phyloP scores from a whole-genome alignment of 2,329 filamentous ascomycete genomes.

The Colletotrichum paranaense region DNA sequence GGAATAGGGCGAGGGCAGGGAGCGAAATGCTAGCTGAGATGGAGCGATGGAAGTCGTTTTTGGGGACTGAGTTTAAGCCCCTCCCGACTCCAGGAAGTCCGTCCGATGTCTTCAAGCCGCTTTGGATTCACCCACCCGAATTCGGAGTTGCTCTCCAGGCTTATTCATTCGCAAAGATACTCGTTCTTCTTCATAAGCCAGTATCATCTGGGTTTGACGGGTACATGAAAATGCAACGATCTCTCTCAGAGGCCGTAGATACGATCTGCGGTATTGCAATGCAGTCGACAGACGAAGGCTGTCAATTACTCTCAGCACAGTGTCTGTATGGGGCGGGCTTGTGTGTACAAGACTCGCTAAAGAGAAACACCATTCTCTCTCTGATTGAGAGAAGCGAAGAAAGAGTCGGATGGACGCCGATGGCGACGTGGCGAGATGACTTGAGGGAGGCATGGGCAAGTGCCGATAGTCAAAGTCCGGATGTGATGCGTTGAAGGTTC shows the following conservation, averaged over 20 bases:
- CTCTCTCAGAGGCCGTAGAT: slow-evolving; percentile 38
- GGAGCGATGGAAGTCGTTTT: slow-evolving; percentile 45
- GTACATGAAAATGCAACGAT: slow-evolving; percentile 48
- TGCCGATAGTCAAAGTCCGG: slow-evolving; percentile 35
- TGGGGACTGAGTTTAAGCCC: slow-evolving; percentile 51
- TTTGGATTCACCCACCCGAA: slow-evolving; percentile 61
- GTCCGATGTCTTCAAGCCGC: slow-evolving; percentile 51
- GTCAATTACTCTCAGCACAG: slow-evolving; percentile 55
- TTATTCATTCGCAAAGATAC: slow-evolving; percentile 62
- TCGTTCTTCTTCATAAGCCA: slow-evolving; percentile 49
- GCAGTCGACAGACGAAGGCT: slow-evolving; percentile 53
- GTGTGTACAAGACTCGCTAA: slow-evolving; percentile 49
- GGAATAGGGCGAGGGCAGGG: slow-evolving; percentile 31
- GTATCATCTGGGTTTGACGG: slow-evolving; percentile 50
- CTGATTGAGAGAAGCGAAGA: slow-evolving; percentile 49
- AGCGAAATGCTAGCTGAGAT: slow-evolving; percentile 42
- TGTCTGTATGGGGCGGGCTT: slow-evolving; percentile 56
- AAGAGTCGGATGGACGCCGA: slow-evolving; percentile 52
- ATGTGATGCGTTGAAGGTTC: slow-evolving; percentile 6
- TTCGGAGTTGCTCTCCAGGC: slow-evolving; percentile 62
- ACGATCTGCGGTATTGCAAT: slow-evolving; percentile 61
- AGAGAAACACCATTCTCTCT: slow-evolving; percentile 48
- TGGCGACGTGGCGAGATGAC: slow-evolving; percentile 46
- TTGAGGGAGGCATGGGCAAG: slow-evolving; percentile 44
- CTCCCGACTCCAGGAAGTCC: slow-evolving; percentile 46